Base-by-base conservation (phyloP, 768 basidiomycete genomes). In the Cyclocybe aegerita region DNA sequence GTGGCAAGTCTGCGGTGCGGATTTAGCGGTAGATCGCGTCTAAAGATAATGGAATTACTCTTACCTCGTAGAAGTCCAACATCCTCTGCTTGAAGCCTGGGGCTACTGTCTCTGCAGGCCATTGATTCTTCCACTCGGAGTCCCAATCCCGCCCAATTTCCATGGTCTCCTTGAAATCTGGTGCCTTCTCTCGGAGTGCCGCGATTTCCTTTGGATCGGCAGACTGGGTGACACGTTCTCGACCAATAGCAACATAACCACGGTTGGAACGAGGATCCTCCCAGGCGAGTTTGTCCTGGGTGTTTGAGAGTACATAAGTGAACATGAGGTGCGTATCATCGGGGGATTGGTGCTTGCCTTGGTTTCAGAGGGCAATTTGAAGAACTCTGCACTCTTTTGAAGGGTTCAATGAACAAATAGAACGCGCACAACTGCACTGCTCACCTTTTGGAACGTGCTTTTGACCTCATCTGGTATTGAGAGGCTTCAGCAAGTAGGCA, bases 101-200 rank as follows among this genome's bases (percentile, higher is more conserved):
- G 1, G 71, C 80, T 45, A 82, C 77, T 2, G 53, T 60, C 59
- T 89, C 83, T 38, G 71, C 68, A 3, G 88, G 91, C 92, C 93
- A 94, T 56, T 77, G 77, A 64, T 95, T 95, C 52, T 79, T 82
- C 85, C 86, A 90, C 35, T 69, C 75, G 11, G 77, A 71, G 56
- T 89, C 90, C 82, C 86, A 88, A 50, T 95, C 90, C 17, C 87
- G 78, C 30, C 93, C 91, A 39, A 95, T 93, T 65, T 95, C 92
- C 84, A 94, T 91, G 7, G 82, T 75, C 66, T 94, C 91, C 66
- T 92, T 91, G 69, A 70, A 82, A 62, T 92, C 91, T 0, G 92
- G 91, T 0, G 91, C 83, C 52, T 81, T 83, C 50, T 70, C 73
- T n/a, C 92, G 83, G 15, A 93, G 70, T 39, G 75, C 66, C 39